Conservation (phyloP, 805 yeast genomes). For the Candida ipomoeae region DNA sequence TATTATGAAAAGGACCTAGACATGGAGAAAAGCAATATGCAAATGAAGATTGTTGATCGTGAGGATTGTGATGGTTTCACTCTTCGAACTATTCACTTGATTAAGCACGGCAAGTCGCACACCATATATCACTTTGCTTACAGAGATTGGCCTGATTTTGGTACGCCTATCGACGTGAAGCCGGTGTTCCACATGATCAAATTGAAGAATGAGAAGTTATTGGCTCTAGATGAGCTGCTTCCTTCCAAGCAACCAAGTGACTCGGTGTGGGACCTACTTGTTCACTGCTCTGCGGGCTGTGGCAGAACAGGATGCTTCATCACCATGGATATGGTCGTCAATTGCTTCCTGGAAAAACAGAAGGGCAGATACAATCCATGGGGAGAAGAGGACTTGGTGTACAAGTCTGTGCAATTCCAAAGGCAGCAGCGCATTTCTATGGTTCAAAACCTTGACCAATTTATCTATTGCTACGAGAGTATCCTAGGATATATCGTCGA, state of each 20-base stretch:
- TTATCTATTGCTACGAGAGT: constrained; percentile 65
- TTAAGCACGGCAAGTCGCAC: constrained; percentile 11
- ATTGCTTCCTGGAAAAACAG: constrained; percentile 21
- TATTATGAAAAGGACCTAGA: constrained; percentile 18
- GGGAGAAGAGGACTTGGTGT: constrained; percentile 50
- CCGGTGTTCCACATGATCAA: constrained; percentile 31
- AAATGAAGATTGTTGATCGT: constrained; percentile 10
- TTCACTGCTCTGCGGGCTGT: constrained; percentile 60
- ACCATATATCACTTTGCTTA: constrained; percentile 38
- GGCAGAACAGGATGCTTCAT: constrained; percentile 56
- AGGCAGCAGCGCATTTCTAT: constrained; percentile 74
- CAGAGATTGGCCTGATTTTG: constrained; percentile 47
- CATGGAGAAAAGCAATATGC: constrained; percentile 15
- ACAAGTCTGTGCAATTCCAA: constrained; percentile 58
- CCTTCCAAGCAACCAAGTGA: background rate
- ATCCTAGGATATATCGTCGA: constrained; percentile 14
- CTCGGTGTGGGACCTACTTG: constrained; percentile 25
- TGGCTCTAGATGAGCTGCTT: constrained; percentile 5
- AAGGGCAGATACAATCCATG: constrained; percentile 24
- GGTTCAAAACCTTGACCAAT: constrained; percentile 82
- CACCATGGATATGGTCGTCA: constrained; percentile 39
- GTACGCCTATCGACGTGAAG: constrained; percentile 33
- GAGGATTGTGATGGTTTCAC: constrained; percentile 16
- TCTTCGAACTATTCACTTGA: constrained; percentile 9
- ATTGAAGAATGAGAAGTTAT: constrained; percentile 27